These are phyloP conservation scores for Chlamydomonas sp. DNA, from an alignment of 139 green algal species.

Conservation along the genomic window DNA sequence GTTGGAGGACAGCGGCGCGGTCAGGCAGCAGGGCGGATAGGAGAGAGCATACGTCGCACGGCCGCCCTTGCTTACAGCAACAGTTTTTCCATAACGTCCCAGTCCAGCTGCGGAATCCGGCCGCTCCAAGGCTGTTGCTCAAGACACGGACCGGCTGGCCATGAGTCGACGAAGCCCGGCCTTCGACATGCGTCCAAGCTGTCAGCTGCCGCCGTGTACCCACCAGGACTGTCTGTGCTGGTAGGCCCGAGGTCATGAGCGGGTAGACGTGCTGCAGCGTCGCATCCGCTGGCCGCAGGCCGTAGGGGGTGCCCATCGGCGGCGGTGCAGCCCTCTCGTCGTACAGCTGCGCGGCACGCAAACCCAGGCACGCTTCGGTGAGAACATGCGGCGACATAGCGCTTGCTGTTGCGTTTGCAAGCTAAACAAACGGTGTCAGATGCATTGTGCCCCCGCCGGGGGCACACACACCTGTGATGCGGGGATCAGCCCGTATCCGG, in stretches of 20 bases:
- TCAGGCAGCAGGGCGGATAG: not conserved
- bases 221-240: conserved; percentile 25
- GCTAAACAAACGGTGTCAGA: not conserved
- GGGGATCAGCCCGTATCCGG: conserved; percentile 44
- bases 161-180: no score
- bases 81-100: not conserved
- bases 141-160: no score
- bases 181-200: no score
- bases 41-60: not conserved
- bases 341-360: conserved; percentile 15
- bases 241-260: conserved; percentile 17
- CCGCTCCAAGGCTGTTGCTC: no score
- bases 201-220: not conserved
- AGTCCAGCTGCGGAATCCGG: no score
- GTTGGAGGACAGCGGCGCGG: not conserved
- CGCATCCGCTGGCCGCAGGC: conserved; percentile 9
- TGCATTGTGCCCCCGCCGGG: not conserved
- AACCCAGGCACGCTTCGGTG: no score
- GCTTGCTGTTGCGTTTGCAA: not conserved
- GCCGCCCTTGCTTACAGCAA: not conserved
- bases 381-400: no score
- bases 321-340: conserved; percentile 15
- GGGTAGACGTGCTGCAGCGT: conserved; percentile 31
- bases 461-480: conserved; percentile 4
- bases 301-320: conserved; percentile 19